Percentiles rank a stretch among this genome's conserved stretches.
Evolutionary conservation across 78 protist species (phyloP).

Genomic region (Goniomonas avonlea): DNA sequence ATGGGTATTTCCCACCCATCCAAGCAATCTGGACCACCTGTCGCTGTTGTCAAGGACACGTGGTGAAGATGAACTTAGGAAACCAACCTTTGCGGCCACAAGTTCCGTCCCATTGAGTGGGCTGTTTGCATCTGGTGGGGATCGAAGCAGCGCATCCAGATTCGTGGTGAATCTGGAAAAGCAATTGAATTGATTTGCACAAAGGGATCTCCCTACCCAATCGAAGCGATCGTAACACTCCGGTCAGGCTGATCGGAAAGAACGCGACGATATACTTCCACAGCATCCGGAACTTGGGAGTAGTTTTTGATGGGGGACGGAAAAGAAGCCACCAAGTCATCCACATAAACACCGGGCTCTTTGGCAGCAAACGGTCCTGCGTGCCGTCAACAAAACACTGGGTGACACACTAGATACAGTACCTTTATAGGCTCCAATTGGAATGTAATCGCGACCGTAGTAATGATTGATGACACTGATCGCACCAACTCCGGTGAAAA

Average conservation of each 20-base stretch:
- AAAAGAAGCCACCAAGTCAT: neutral
- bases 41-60: too few species aligned
- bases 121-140: neutral
- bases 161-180: too few species aligned
- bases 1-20: neutral
- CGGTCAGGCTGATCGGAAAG: neutral
- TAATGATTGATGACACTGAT: neutral
- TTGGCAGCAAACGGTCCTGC: neutral
- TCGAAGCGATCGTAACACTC: neutral
- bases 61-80: too few species aligned
- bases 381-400: neutral
- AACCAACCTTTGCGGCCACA: neutral
- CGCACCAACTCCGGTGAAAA: neutral
- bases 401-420: neutral
- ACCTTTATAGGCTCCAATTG: constrained; percentile 18
- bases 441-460: neutral
- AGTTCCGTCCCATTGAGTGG: neutral
- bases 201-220: too few species aligned
- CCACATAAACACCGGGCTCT: neutral
- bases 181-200: too few species aligned
- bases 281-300: neutral
- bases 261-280: neutral
- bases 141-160: neutral
- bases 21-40: neutral
- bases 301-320: constrained; percentile 9